A percentile compares a stretch with the other conserved stretches of the same genome.
phyloP scores from a whole-genome alignment of 371 early-diverging fungal species.

The Mycotypha africana region DNA sequence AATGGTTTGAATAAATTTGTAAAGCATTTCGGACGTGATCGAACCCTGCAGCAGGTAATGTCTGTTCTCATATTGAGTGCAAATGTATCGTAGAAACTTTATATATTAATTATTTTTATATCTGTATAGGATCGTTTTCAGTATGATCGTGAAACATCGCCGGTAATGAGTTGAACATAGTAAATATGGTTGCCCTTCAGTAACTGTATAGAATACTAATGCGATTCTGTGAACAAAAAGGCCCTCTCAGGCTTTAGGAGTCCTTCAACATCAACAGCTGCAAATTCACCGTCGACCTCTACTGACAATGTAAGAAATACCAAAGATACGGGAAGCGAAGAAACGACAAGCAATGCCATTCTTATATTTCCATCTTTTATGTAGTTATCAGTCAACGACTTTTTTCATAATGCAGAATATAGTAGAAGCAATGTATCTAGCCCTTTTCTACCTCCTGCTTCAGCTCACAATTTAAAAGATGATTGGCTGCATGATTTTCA shows the following conservation, averaged over 20 bases:
- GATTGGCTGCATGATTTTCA: slow-evolving; percentile 70
- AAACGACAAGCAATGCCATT: too few relatives aligned
- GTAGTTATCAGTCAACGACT: slow-evolving; percentile 37
- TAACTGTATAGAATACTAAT: too few relatives aligned
- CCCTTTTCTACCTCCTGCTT: slow-evolving; percentile 4
- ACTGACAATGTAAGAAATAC: too few relatives aligned
- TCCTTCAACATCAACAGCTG: too few relatives aligned
- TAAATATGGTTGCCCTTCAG: too few relatives aligned
- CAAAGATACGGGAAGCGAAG: too few relatives aligned
- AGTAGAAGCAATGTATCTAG: not conserved
- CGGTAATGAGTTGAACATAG: slow-evolving; percentile 18
- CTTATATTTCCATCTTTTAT: too few relatives aligned
- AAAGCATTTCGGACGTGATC: slow-evolving; percentile 73
- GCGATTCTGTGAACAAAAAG: too few relatives aligned
- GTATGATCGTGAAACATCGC: slow-evolving; percentile 47
- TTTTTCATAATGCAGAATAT: slow-evolving; percentile 27
- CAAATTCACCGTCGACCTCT: too few relatives aligned
- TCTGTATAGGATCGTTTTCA: slow-evolving; percentile 49
- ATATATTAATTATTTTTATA: too few relatives aligned
- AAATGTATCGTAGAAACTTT: too few relatives aligned
- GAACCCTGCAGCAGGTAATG: slow-evolving; percentile 69
- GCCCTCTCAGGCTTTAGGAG: too few relatives aligned
- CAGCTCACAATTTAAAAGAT: not conserved
- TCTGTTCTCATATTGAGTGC: not conserved
- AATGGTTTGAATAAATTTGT: slow-evolving; percentile 69